Conservation (phyloP, 1,139 yeast genomes). For the Hemisphaericaspora xylofermentans region DNA sequence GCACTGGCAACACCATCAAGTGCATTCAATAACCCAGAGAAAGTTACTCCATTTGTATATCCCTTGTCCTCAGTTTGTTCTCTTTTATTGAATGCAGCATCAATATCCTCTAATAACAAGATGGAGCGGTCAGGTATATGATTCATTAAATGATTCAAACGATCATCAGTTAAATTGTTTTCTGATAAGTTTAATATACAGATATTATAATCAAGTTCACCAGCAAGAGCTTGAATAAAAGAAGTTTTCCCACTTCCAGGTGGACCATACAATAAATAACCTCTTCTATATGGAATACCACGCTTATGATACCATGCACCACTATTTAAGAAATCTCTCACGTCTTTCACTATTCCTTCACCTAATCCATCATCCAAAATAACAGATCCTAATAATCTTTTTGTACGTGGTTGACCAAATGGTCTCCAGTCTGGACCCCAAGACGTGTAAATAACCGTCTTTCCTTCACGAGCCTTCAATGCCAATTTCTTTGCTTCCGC, state of each 20-base stretch:
- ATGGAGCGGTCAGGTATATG: slow-evolving; percentile 91
- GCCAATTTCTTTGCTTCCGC: slow-evolving; percentile 86
- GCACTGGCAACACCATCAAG: slow-evolving; percentile 99
- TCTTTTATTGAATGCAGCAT: slow-evolving; percentile 90
- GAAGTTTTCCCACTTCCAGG: slow-evolving; percentile 98
- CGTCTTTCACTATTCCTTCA: slow-evolving; percentile 65
- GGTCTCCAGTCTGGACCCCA: slow-evolving; percentile 99
- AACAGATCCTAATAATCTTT: slow-evolving; percentile 82
- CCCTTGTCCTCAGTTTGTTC: slow-evolving; percentile 77
- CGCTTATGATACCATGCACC: slow-evolving; percentile 93
- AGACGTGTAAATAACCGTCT: slow-evolving; percentile 88
- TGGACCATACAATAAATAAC: slow-evolving; percentile 91
- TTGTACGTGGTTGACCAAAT: slow-evolving; percentile 92
- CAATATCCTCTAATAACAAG: slow-evolving; percentile 84
- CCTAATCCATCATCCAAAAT: slow-evolving; percentile 76
- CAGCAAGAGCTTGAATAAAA: slow-evolving; percentile 94
- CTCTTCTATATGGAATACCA: slow-evolving; percentile 96
- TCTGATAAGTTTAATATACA: slow-evolving; percentile 91
- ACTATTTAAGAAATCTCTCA: slow-evolving; percentile 71
- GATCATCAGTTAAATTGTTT: slow-evolving; percentile 87
- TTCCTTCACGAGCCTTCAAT: slow-evolving; percentile 81
- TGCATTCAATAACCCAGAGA: slow-evolving; percentile 90
- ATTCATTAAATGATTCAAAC: slow-evolving; percentile 92
- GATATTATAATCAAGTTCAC: slow-evolving; percentile 91
- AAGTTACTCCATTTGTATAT: slow-evolving; percentile 82